Percentiles rank a stretch among this genome's conserved stretches.
These are phyloP conservation scores for Ramularia endophylla DNA, from an alignment of 2,329 filamentous ascomycete genomes.

Conservation along the genomic window DNA sequence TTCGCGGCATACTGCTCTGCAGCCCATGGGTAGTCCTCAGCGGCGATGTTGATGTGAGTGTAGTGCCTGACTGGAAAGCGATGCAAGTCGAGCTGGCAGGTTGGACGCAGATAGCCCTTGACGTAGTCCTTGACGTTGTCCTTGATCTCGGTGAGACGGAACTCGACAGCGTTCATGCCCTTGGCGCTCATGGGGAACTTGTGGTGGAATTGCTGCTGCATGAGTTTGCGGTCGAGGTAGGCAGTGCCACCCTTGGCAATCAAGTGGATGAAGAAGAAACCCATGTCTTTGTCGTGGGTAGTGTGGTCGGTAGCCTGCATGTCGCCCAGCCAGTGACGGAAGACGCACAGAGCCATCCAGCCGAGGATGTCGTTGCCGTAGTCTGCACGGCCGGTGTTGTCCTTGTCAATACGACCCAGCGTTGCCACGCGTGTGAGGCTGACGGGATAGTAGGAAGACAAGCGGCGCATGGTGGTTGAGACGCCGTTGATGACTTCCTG, in stretches of 20 bases:
- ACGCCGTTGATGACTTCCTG: constrained; percentile 25
- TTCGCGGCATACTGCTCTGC: constrained; percentile 2
- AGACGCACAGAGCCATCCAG: constrained; percentile 45
- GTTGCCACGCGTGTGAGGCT: constrained; percentile 22
- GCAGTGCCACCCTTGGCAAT: constrained; percentile 36
- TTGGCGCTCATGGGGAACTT: constrained; percentile 41
- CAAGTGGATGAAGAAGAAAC: constrained; percentile 40
- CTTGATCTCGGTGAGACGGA: constrained; percentile 38
- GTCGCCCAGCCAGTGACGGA: constrained; percentile 44
- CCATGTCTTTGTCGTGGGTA: constrained; percentile 38
- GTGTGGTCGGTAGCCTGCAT: constrained; percentile 36
- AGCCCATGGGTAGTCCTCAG: constrained; percentile 38
- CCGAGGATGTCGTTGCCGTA: constrained; percentile 46
- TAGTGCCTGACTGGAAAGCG: constrained; percentile 37
- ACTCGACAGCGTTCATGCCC: constrained; percentile 37
- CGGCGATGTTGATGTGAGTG: constrained; percentile 40
- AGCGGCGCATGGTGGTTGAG: constrained; percentile 22
- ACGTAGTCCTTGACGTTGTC: constrained; percentile 38
- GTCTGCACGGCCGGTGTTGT: constrained; percentile 35
- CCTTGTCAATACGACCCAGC: constrained; percentile 24
- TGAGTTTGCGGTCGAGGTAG: constrained; percentile 38
- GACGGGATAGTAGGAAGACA: constrained; percentile 33
- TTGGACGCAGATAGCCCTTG: constrained; percentile 7
- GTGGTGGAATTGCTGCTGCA: constrained; percentile 33
- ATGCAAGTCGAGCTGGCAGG: constrained; percentile 32